Base-by-base conservation (phyloP, 345 rosid species). In the Hibiscus tridactylites region DNA sequence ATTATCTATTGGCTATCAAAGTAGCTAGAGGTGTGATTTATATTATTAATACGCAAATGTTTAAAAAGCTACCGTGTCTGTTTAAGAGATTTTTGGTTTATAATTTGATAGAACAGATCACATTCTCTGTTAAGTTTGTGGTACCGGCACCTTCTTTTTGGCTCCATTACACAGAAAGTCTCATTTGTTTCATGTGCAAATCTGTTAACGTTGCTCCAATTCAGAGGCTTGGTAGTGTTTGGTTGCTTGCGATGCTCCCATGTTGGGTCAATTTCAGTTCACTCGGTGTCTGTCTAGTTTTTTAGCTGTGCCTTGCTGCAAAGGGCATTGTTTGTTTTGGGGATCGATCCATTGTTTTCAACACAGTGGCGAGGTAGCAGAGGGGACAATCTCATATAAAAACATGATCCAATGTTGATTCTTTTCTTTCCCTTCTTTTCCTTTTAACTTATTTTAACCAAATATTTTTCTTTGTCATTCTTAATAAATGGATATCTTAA, bases 1-100 rank as follows among this genome's bases (percentile, higher is more conserved):
- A 87, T 96, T 49, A 84, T 96, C 83, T 96, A 92, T 76, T 96
- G 99, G 97, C 90, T 92, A 73, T 92, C 98, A 7, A 92, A 96
- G 78, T 95, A 81, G 80, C 73, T 35, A 21, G 26, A 61, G 72
- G 58, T 58, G 63, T 16, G 26, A 71, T 71, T 54, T 53, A 69
- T 26, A 69, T 26, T 26, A 69, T 19, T 57, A 57, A 73, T 31
- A 61, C 11, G 12, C 15, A 62, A 74, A 65, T 67, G 67, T 56
- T 56, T 52, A 21, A 74, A 74, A 67, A 33, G 74, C 70, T 63
- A 46, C 52, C 44, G 16, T 65, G 75, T 61, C 76, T 65, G 71
- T 33, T 5, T 19, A 28, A 76, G 67, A 81, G 71, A 84, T 74
- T 73, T 84, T 83, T 81, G 74, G 74, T 54, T 58, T 77, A 84